A percentile compares a stretch with the other conserved stretches of the same genome.
phyloP scores from a whole-genome alignment of 208 protist genomes.

The Crithidia acanthocephali region DNA sequence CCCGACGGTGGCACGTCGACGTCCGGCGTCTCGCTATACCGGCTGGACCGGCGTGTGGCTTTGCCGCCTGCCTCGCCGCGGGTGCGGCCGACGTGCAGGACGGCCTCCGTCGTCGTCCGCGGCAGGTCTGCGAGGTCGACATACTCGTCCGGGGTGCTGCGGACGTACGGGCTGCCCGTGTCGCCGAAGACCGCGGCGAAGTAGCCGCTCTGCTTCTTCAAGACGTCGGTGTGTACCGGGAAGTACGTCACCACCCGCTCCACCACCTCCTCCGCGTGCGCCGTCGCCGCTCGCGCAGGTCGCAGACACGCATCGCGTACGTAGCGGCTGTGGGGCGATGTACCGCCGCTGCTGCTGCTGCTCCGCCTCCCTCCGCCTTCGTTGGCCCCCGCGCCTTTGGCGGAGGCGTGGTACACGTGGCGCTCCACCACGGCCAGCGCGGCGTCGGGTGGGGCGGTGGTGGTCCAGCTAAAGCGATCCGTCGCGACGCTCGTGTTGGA shows the following conservation, averaged over 20 bases:
- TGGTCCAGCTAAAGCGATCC: constrained; percentile 12
- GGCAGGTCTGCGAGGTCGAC: constrained; percentile 23
- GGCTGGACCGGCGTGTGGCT: neutral
- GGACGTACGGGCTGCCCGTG: constrained; percentile 27
- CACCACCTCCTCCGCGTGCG: neutral
- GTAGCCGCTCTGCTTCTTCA: constrained; percentile 22
- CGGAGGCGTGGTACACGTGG: neutral
- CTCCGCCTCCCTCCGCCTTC: neutral
- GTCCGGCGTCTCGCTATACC: neutral
- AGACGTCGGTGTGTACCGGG: constrained; percentile 10
- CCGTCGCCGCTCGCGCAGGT: neutral
- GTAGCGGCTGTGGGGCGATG: no score
- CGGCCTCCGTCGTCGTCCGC: constrained; percentile 3
- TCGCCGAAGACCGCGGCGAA: constrained; percentile 21
- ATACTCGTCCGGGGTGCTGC: constrained; percentile 28
- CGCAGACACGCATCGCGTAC: neutral
- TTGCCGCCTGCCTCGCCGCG: no score
- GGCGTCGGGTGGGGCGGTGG: constrained; percentile 14
- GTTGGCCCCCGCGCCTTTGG: neutral
- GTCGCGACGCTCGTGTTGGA: constrained; percentile 16
- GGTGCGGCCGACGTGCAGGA: neutral
- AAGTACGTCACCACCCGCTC: constrained; percentile 29
- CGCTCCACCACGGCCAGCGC: constrained; percentile 26
- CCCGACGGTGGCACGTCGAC: neutral
- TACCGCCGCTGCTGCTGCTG: no score